Conservation (phyloP, 495 filamentous ascomycete species). For the Lasiosphaeria hispida region DNA sequence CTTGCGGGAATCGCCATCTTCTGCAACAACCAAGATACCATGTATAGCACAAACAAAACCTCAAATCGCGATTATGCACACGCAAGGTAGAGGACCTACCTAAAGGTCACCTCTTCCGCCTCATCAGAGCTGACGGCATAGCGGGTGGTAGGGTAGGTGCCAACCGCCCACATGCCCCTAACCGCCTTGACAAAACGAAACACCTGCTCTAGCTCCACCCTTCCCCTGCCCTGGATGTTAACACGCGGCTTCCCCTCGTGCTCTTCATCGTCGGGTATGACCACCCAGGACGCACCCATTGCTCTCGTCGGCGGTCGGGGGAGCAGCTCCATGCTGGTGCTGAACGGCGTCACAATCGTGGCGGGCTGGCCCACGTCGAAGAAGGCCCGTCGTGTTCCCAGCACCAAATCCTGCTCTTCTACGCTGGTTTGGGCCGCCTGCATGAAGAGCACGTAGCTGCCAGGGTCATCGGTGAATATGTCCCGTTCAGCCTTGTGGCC, state of each 20-base stretch:
- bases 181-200: background rate
- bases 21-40: too few species aligned
- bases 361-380: background rate
- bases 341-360: background rate
- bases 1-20: too few species aligned
- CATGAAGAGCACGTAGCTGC: background rate
- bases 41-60: too few species aligned
- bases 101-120: background rate
- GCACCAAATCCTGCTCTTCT: background rate
- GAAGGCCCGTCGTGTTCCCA: background rate
- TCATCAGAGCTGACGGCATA: background rate
- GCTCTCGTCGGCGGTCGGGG: background rate
- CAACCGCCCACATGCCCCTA: background rate
- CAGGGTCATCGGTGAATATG: background rate
- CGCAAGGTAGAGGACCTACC: background rate
- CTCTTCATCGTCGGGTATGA: background rate
- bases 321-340: background rate
- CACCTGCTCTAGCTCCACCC: background rate
- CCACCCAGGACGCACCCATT: background rate
- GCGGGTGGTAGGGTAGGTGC: background rate
- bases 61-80: too few species aligned
- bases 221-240: background rate
- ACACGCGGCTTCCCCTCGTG: background rate
- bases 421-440: background rate
- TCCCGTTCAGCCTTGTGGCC: background rate